Evolutionary conservation across 495 filamentous ascomycete species (phyloP).

Genomic region (Cercophora scortea): DNA sequence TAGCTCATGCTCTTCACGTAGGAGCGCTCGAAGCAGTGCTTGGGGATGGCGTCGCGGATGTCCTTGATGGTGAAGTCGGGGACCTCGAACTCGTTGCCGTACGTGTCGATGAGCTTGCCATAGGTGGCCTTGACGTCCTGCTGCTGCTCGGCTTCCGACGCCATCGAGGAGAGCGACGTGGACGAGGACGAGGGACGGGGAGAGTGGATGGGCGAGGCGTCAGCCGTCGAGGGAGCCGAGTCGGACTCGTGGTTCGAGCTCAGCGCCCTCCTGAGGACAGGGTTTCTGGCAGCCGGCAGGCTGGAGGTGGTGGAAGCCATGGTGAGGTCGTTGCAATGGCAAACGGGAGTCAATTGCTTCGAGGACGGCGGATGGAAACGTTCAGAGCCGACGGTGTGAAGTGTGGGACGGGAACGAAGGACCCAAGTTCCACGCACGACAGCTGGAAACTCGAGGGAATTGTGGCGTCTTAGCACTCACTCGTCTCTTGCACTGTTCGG

Average conservation of each 20-base stretch:
- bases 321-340: neutral
- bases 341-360: neutral
- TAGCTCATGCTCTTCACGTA: constrained; percentile 53
- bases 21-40: constrained; percentile 73
- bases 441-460: too few species aligned
- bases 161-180: constrained; percentile 85
- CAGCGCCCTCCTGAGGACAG: constrained; percentile 25
- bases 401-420: too few species aligned
- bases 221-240: constrained; percentile 54
- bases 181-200: constrained; percentile 74
- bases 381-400: too few species aligned
- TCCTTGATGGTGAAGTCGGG: constrained; percentile 76
- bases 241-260: constrained; percentile 29
- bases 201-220: constrained; percentile 58
- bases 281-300: constrained; percentile 28
- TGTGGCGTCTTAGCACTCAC: too few species aligned
- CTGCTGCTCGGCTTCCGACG: constrained; percentile 45
- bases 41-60: constrained; percentile 73
- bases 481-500: constrained; percentile 1
- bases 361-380: neutral
- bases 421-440: too few species aligned
- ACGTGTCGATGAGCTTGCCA: constrained; percentile 59
- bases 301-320: constrained; percentile 34
- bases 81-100: constrained; percentile 67
- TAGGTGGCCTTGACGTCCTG: constrained; percentile 16